phyloP scores from a whole-genome alignment of 2,329 filamentous ascomycete species.

The Colletotrichum salicis region DNA sequence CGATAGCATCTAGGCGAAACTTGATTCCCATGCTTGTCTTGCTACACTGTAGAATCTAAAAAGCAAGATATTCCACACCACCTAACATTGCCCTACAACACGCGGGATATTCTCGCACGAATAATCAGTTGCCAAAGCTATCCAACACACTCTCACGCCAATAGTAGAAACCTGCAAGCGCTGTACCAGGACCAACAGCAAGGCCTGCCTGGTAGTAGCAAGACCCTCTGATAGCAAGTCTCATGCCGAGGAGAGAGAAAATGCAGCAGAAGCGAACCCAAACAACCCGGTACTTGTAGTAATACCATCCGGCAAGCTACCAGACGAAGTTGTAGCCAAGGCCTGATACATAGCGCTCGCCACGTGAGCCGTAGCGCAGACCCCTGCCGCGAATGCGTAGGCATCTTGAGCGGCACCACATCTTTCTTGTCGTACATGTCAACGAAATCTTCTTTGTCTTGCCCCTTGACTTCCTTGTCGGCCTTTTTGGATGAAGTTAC shows the following conservation, averaged over 20 bases:
- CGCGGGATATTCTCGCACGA: too few species aligned
- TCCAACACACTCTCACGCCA: slow-evolving; percentile 13
- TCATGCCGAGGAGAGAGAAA: not conserved
- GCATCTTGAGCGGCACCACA: slow-evolving; percentile 1
- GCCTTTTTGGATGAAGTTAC: not conserved
- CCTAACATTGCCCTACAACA: not conserved
- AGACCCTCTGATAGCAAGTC: slow-evolving; percentile 3
- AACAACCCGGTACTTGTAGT: slow-evolving; percentile 30
- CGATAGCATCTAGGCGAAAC: too few species aligned
- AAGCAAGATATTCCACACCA: not conserved
- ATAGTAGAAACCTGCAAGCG: slow-evolving; percentile 10
- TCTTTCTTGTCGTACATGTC: slow-evolving; percentile 22
- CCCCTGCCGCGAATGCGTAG: not conserved
- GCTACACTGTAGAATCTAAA: too few species aligned
- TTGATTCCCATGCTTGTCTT: not conserved
- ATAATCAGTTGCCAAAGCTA: not conserved
- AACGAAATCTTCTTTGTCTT: not conserved
- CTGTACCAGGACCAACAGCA: not conserved
- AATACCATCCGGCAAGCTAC: not conserved
- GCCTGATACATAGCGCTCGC: not conserved
- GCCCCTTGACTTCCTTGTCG: not conserved
- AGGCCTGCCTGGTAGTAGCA: not conserved
- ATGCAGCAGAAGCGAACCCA: not conserved
- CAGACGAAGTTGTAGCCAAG: not conserved
- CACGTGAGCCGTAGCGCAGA: not conserved